Evolutionary conservation across 768 basidiomycete genomes (phyloP), one percentile per base, ranked within the genome.

Genomic region (Holtermanniella nyarrowii): DNA sequence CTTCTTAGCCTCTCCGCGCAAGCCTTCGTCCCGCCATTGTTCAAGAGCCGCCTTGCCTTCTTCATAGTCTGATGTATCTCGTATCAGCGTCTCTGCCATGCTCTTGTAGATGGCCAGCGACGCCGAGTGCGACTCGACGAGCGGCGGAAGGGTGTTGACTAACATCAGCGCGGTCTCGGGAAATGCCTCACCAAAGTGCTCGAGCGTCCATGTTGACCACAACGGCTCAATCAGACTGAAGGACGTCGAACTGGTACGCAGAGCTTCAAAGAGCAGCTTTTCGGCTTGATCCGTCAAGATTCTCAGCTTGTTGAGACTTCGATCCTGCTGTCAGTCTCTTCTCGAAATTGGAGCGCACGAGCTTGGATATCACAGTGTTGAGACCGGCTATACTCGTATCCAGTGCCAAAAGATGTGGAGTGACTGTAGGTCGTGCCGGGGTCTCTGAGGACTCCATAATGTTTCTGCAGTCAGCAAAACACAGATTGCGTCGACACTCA

Each of bases 401-500:
- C 31, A 62, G 45, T 3, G 39, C 13, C 14, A 44, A 23, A 13
- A 62, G 46, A 42, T 60, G 61, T 3, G 52, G 45, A 2, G 26
- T 14, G 7, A 68, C 42, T 12, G 53, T 41, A 5, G 62, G 58
- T 50, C 66, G 46, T 43, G 60, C 63, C 26, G 60, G 54, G 20
- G 43, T 25, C 5, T 58, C 60, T 4, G 48, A 40, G 1, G 53
- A 26, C 14, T 22, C n/a, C 10, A 65, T 11, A 11, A 65, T 56
- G 50, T 65, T 65, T 31, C 63, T 65, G 25, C n/a, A 3, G 39
- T 53, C 20, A 48, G 26, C 37, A 20, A 18, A 4, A 41, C 24
- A 41, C 21, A 4, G 43, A 43, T 50, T 49, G 42, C n/a, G n/a
- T n/a, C n/a, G n/a, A n/a, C 42, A 75, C 82, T 61, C 73, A 90